These are phyloP conservation scores for Coniochaeta sp. DNA, from an alignment of 2,329 filamentous ascomycete species.

Conservation along the genomic window DNA sequence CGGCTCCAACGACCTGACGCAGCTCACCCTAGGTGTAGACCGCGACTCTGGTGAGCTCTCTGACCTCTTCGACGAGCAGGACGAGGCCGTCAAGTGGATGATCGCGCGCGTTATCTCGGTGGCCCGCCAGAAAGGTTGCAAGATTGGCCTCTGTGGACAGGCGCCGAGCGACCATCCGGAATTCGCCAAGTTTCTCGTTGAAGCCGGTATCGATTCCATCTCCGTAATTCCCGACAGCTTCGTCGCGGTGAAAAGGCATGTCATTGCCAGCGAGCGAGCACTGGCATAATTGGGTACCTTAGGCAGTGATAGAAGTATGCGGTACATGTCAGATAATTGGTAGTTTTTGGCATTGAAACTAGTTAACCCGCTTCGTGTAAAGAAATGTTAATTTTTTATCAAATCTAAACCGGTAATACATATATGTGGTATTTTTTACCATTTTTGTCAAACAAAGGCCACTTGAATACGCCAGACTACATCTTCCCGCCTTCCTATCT, in stretches of 20 bases:
- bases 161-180: slow-evolving; percentile 30
- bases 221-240: slow-evolving; percentile 31
- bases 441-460: too few relatives aligned
- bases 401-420: too few relatives aligned
- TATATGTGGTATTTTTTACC: too few relatives aligned
- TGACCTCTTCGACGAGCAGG: slow-evolving; percentile 29
- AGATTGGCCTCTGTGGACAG: slow-evolving; percentile 30
- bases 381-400: too few relatives aligned
- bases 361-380: too few relatives aligned
- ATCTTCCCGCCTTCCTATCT: background rate
- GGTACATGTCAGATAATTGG: too few relatives aligned
- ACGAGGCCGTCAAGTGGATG: slow-evolving; percentile 31
- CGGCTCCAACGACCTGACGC: slow-evolving; percentile 31
- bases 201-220: slow-evolving; percentile 27
- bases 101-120: slow-evolving; percentile 22
- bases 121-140: slow-evolving; percentile 20
- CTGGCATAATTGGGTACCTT: background rate
- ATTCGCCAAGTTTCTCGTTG: slow-evolving; percentile 26
- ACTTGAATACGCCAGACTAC: background rate
- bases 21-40: slow-evolving; percentile 29
- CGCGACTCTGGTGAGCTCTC: slow-evolving; percentile 27
- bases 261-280: slow-evolving; percentile 15
- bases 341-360: too few relatives aligned
- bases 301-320: too few relatives aligned
- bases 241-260: slow-evolving; percentile 24